Conservation (phyloP, 345 rosid genomes). For the Rhodamnia rubescens region DNA sequence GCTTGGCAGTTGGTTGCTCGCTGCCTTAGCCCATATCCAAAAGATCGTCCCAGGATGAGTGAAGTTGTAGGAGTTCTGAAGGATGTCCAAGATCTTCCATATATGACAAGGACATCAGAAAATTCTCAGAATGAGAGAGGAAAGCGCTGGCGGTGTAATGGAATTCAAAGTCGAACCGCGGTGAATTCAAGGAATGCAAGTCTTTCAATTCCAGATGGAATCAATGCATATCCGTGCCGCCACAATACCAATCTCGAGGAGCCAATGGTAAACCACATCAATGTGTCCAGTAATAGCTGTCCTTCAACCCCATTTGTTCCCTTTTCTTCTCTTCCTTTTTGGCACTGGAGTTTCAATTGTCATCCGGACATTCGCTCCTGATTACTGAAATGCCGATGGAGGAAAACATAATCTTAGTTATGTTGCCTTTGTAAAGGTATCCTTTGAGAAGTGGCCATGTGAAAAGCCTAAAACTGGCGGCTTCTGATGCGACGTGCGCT, state of each 20-base stretch:
- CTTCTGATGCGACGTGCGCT: not conserved
- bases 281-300: not conserved
- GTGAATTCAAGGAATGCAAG: not conserved
- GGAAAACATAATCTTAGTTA: not conserved
- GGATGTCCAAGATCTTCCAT: conserved; percentile 62
- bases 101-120: conserved; percentile 20
- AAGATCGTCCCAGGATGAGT: conserved; percentile 72
- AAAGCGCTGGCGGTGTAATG: not conserved
- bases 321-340: not conserved
- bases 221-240: not conserved
- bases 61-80: conserved; percentile 67
- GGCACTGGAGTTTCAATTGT: rapidly evolving
- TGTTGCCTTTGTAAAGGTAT: not conserved
- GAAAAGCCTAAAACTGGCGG: not conserved
- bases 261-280: not conserved
- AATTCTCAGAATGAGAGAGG: not conserved
- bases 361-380: no score
- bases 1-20: conserved; percentile 62
- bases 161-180: not conserved
- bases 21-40: conserved; percentile 74
- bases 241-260: not conserved
- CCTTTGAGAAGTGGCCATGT: not conserved
- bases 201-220: not conserved
- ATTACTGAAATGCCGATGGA: not conserved
- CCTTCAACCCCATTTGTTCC: not conserved